phyloP scores from a whole-genome alignment of 352 stramenopile genomes.

The Globisporangium mamillatum region DNA sequence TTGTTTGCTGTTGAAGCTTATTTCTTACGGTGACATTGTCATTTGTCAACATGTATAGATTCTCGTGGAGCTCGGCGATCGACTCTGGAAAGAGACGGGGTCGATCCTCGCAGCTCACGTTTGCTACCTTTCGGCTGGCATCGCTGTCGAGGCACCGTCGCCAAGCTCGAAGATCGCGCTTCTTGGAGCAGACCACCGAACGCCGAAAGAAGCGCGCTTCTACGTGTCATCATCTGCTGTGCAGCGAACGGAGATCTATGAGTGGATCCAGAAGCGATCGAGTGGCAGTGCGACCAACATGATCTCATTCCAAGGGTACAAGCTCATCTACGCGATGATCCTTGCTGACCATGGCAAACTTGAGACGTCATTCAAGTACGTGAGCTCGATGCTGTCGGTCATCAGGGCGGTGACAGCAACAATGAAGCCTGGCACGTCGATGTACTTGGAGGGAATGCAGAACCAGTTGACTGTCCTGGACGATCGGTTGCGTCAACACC shows the following conservation, averaged over 20 bases:
- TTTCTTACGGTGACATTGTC: neutral
- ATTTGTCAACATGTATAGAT: constrained; percentile 31
- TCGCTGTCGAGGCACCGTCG: constrained; percentile 73
- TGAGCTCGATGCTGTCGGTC: constrained; percentile 80
- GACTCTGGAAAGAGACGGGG: constrained; percentile 67
- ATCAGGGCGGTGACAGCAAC: constrained; percentile 70
- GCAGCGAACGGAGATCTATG: constrained; percentile 84
- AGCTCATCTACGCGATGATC: constrained; percentile 87
- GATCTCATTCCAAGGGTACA: constrained; percentile 89
- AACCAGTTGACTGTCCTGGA: constrained; percentile 85
- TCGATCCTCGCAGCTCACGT: constrained; percentile 70
- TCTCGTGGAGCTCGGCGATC: constrained; percentile 77
- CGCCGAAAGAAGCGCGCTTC: constrained; percentile 67
- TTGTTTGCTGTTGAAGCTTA: neutral
- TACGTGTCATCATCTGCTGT: constrained; percentile 78
- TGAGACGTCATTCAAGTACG: constrained; percentile 84
- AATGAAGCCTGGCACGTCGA: constrained; percentile 80
- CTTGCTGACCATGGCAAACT: constrained; percentile 81
- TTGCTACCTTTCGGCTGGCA: constrained; percentile 77
- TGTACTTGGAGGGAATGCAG: constrained; percentile 88
- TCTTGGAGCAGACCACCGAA: constrained; percentile 71
- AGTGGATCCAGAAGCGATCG: constrained; percentile 74
- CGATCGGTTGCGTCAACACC: constrained; percentile 80
- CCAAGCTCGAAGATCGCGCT: constrained; percentile 77
- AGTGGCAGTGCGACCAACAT: constrained; percentile 51